Evolutionary conservation across 768 basidiomycete species (phyloP).

Genomic region (Suillus subaureus): DNA sequence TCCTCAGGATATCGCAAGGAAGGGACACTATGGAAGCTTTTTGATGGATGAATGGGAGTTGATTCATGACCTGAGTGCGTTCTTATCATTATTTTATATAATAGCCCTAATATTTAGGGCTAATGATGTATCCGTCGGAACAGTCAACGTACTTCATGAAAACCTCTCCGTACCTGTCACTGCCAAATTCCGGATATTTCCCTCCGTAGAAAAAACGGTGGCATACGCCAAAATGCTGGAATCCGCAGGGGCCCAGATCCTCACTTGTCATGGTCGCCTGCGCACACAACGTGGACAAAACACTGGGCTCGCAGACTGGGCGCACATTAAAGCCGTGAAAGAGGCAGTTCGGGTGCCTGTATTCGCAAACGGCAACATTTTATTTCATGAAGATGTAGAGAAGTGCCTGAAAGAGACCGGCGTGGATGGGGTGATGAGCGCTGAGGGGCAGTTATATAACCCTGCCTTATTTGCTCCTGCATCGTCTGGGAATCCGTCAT

Average conservation of each 20-base stretch:
- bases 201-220: constrained; percentile 83
- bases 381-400: constrained; percentile 82
- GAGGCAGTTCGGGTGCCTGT: constrained; percentile 89
- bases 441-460: constrained; percentile 94
- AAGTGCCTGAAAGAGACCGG: constrained; percentile 83
- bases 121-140: background rate
- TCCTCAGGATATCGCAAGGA: constrained; percentile 92
- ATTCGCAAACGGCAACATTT: constrained; percentile 95
- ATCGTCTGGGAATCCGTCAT: constrained; percentile 31
- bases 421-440: constrained; percentile 92
- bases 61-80: constrained; percentile 76
- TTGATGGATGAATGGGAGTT: constrained; percentile 95
- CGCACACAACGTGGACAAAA: constrained; percentile 91
- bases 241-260: constrained; percentile 90
- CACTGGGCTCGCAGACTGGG: constrained; percentile 85
- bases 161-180: constrained; percentile 92
- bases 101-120: background rate
- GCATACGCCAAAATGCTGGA: constrained; percentile 97
- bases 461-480: constrained; percentile 69
- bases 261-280: constrained; percentile 90
- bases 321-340: constrained; percentile 89
- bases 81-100: background rate
- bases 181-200: constrained; percentile 93
- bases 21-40: constrained; percentile 87
- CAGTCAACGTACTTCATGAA: constrained; percentile 84